Conservation (phyloP, 805 yeast species). For the Starmerella vitae region DNA sequence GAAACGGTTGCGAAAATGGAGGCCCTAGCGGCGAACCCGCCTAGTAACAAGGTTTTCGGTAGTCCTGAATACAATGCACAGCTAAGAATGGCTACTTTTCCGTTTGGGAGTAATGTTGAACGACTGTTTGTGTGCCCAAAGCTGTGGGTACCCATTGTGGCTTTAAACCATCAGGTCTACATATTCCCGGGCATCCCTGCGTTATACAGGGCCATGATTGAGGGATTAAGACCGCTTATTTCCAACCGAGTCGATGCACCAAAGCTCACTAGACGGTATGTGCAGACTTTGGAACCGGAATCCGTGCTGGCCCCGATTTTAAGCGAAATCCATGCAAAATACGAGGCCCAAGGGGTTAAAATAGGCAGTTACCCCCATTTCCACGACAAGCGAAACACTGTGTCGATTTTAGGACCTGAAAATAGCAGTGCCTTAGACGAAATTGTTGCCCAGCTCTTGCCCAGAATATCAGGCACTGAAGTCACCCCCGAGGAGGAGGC, state of each 20-base stretch:
- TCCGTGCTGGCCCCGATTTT: conserved; percentile 56
- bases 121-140: conserved; percentile 34
- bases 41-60: conserved; percentile 10
- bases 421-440: conserved; percentile 29
- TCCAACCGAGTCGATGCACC: conserved; percentile 30
- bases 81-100: conserved; percentile 69
- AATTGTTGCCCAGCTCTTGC: conserved; percentile 36
- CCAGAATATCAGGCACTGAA: conserved; percentile 42
- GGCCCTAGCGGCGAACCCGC: conserved; percentile 23
- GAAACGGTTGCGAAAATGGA: conserved; percentile 52
- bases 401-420: conserved; percentile 55
- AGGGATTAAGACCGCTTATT: conserved; percentile 32
- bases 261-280: conserved; percentile 32
- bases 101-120: conserved; percentile 32
- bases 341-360: conserved; percentile 37
- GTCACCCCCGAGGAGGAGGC: conserved; percentile 46
- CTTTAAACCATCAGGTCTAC: conserved; percentile 48
- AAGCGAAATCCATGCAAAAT: conserved; percentile 36
- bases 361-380: conserved; percentile 80
- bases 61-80: conserved; percentile 44
- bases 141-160: conserved; percentile 77
- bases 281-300: conserved; percentile 49
- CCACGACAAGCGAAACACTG: conserved; percentile 47
- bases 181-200: conserved; percentile 79
- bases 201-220: conserved; percentile 45